Conservation (phyloP, 805 yeast genomes). For the Starmerella vaccinii region DNA sequence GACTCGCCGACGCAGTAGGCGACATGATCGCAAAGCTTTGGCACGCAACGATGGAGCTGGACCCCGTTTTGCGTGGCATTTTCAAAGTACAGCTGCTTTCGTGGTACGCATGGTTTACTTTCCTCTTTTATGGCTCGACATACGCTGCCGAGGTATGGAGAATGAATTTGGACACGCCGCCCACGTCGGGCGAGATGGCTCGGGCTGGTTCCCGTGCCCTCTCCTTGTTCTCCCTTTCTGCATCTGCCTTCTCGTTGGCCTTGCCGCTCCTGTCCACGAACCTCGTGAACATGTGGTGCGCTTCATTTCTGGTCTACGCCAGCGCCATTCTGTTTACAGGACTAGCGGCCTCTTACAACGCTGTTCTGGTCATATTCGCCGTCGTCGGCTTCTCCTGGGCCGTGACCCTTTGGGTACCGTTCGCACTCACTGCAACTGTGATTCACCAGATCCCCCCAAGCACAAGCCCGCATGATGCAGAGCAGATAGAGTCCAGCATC, state of each 20-base stretch:
- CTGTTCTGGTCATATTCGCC: slow-evolving; percentile 42
- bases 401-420: slow-evolving; percentile 56
- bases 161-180: slow-evolving; percentile 27
- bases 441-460: slow-evolving; percentile 26
- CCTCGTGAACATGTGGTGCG: slow-evolving; percentile 37
- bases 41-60: slow-evolving; percentile 28
- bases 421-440: slow-evolving; percentile 46
- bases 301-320: slow-evolving; percentile 43
- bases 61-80: slow-evolving; percentile 43
- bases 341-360: slow-evolving; percentile 34
- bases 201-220: slow-evolving; percentile 31
- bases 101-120: slow-evolving; percentile 60
- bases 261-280: slow-evolving; percentile 15
- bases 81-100: slow-evolving; percentile 53
- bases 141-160: slow-evolving; percentile 52
- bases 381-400: slow-evolving; percentile 58
- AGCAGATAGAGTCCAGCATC: slow-evolving; percentile 1
- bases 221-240: slow-evolving; percentile 32
- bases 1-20: not conserved
- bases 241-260: slow-evolving; percentile 19
- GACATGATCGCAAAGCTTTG: slow-evolving; percentile 8
- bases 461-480: slow-evolving; percentile 8
- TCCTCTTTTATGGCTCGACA: slow-evolving; percentile 54
- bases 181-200: slow-evolving; percentile 25
- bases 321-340: slow-evolving; percentile 41